Base-by-base conservation (phyloP, 163 green algal species). In the Scenedesmus sp. region DNA sequence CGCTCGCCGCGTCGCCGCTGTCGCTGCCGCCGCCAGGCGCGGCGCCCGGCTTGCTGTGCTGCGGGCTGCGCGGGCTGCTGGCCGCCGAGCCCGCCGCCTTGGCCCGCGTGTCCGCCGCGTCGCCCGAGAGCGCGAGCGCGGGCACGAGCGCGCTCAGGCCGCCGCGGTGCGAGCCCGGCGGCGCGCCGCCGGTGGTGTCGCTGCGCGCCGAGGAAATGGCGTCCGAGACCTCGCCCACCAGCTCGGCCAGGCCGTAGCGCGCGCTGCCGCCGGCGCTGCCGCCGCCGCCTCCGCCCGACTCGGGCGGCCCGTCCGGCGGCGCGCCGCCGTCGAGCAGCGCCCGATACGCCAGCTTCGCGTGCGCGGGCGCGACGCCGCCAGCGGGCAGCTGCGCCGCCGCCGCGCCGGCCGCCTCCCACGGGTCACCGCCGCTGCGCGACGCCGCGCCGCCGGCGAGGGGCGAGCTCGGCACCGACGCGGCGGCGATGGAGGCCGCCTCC, bases 261-360 rank as follows among this genome's bases (percentile, higher is more conserved):
- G 20, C 4, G 18, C 60, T 29, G 58, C 56, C 10, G 29, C 58
- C 14, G 28, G 29, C 45, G 58, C 45, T 50, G 15, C 33, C 15
- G 2, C 29, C 34, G 10, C 50, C 15, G 26, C 51, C 13, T 69
- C 33, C 51, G 28, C 31, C 50, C 36, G 67, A 15, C 22, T 17
- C 63, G 69, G 14, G 44, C 31, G 3, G 13, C 18, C 56, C 39
- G 56, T 33, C n/a, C n/a, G n/a, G n/a, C n/a, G n/a, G n/a, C n/a
- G n/a, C n/a, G n/a, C n/a, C n/a, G n/a, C n/a, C n/a, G n/a, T 67
- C 33, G 4, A 66, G 18, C 13, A 67, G 36, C 5, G 67, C 67
- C 54, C 39, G 56, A 39, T 77, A 67, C n/a, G 69, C 69, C 24
- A 66, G 50, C 54, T 77, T 56, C 2, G 50, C 69, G n/a, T 66